Percentiles rank a stretch among this genome's conserved stretches.
These are phyloP conservation scores for Ustilago bromivora DNA, from an alignment of 1,284 basidiomycete genomes.

Conservation along the genomic window DNA sequence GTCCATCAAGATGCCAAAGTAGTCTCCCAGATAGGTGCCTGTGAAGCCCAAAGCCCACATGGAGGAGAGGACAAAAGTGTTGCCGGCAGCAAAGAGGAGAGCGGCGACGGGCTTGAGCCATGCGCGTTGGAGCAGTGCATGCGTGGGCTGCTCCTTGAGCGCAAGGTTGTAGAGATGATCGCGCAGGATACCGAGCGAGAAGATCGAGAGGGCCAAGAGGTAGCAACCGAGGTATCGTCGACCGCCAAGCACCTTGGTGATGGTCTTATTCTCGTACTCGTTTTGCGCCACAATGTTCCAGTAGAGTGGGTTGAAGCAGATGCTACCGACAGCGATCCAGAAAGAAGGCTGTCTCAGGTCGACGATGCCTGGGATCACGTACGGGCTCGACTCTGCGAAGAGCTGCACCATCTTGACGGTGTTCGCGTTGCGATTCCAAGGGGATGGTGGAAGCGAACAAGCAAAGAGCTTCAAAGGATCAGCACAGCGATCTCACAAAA, in stretches of 20 bases:
- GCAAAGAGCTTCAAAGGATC: not conserved
- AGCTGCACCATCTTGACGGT: constrained; percentile 2
- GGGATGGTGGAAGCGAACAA: not conserved
- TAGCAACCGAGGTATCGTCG: constrained; percentile 80
- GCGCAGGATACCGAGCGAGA: constrained; percentile 48
- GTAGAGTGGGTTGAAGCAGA: constrained; percentile 85
- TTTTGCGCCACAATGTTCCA: constrained; percentile 96
- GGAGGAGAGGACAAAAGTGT: constrained; percentile 78
- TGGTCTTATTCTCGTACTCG: constrained; percentile 71
- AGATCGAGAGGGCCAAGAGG: constrained; percentile 83
- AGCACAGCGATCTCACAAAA: no score
- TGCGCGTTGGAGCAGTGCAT: constrained; percentile 73
- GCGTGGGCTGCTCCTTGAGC: constrained; percentile 78
- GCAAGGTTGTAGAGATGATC: constrained; percentile 76
- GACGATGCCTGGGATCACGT: constrained; percentile 53
- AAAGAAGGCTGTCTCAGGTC: constrained; percentile 59
- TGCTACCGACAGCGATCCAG: constrained; percentile 59
- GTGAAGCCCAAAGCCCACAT: constrained; percentile 93
- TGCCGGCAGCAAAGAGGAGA: constrained; percentile 75
- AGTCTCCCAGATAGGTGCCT: constrained; percentile 85
- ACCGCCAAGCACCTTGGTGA: constrained; percentile 64
- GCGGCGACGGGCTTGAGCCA: constrained; percentile 76
- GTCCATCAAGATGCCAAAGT: constrained; percentile 98
- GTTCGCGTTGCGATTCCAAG: not conserved
- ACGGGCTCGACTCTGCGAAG: constrained; percentile 13